phyloP scores from a whole-genome alignment of 2,329 filamentous ascomycete species.

The Sporothrix variecibatus region DNA sequence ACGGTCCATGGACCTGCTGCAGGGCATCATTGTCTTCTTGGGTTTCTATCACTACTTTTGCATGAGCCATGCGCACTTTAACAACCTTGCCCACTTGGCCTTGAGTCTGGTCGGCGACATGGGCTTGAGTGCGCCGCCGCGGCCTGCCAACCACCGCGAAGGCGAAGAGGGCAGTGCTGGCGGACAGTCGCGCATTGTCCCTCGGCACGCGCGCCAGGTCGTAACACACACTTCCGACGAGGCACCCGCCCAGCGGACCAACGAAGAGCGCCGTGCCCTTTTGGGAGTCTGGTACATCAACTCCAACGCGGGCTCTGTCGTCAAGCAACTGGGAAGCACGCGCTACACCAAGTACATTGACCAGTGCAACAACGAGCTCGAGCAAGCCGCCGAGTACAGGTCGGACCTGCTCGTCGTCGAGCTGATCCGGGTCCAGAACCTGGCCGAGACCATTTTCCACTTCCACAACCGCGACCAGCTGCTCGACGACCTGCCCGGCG shows the following conservation, averaged over 20 bases:
- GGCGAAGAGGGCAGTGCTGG: background rate
- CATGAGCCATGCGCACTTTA: conserved; percentile 19
- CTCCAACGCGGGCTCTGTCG: conserved; percentile 1
- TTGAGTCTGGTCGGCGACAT: conserved; percentile 4
- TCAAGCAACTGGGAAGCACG: background rate
- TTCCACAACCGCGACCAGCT: conserved; percentile 9
- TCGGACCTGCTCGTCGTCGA: conserved; percentile 9
- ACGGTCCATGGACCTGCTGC: conserved; percentile 7
- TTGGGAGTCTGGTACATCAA: conserved; percentile 6
- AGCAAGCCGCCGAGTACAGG: conserved; percentile 5
- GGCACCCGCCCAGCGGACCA: background rate
- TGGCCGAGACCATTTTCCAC: conserved; percentile 7
- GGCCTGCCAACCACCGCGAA: background rate
- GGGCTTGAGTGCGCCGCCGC: background rate
- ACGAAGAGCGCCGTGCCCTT: background rate
- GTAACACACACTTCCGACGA: background rate
- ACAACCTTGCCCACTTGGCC: conserved; percentile 1
- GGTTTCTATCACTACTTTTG: conserved; percentile 11
- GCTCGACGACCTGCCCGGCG: conserved; percentile 2
- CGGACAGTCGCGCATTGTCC: background rate
- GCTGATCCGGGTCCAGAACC: conserved; percentile 8
- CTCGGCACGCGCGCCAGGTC: background rate
- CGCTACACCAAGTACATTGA: conserved; percentile 18
- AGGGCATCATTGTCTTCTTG: conserved; percentile 14
- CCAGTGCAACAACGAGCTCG: conserved; percentile 15